A percentile compares a stretch with the other conserved stretches of the same genome.
Conservation (phyloP, 345 rosid species). For the Anacardium occidentale region DNA sequence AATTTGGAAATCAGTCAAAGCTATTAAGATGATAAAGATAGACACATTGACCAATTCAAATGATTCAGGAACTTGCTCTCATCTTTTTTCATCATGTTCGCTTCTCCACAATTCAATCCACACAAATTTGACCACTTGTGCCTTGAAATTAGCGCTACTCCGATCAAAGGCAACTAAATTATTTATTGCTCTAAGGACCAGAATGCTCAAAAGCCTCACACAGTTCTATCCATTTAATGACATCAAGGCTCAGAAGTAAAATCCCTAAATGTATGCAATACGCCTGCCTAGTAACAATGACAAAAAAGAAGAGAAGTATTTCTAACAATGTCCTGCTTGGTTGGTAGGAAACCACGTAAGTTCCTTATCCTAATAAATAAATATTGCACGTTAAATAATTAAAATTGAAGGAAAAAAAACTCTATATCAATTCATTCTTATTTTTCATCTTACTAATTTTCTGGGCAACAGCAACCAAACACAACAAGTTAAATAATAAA, state of each 20-base stretch:
- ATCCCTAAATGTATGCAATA: background rate
- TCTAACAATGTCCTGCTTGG: background rate
- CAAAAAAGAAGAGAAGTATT: background rate
- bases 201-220: background rate
- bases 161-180: background rate
- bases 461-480: background rate
- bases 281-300: background rate
- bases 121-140: background rate
- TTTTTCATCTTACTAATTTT: background rate
- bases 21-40: background rate
- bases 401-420: background rate
- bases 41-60: background rate
- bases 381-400: background rate
- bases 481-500: background rate
- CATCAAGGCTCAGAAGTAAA: background rate
- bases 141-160: background rate
- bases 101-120: background rate
- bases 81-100: background rate
- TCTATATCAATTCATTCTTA: background rate
- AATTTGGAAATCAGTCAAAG: no score
- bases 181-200: background rate
- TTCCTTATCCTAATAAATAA: background rate
- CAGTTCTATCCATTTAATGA: background rate
- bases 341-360: background rate
- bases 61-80: background rate